These are phyloP conservation scores for Pharus latifolius DNA, from an alignment of 176 grass and related monocot species.

Conservation along the genomic window DNA sequence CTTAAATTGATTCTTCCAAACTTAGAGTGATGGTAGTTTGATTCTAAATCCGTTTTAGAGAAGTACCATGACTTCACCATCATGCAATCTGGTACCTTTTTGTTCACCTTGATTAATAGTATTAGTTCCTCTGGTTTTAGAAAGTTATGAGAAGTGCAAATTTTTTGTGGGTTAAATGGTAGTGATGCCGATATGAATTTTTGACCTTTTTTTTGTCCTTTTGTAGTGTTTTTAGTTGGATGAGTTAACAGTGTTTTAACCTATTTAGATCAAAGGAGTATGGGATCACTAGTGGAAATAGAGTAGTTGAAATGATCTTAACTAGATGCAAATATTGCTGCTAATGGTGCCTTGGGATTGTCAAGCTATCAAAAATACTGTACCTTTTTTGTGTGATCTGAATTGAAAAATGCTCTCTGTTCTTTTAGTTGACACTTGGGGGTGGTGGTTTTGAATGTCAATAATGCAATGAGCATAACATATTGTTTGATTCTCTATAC, in stretches of 20 bases:
- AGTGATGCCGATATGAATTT: no score
- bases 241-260: background rate
- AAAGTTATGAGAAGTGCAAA: background rate
- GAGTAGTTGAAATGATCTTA: background rate
- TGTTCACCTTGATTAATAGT: background rate
- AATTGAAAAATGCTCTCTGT: background rate
- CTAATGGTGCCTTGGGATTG: background rate
- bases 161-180: background rate
- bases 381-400: background rate
- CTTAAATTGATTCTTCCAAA: background rate
- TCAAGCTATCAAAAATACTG: background rate
- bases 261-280: background rate
- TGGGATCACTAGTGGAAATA: background rate
- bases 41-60: background rate
- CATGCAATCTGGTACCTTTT: background rate
- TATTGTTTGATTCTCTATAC: conserved; percentile 7
- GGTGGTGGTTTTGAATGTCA: conserved; percentile 5
- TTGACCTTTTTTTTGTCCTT: no score
- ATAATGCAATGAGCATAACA: background rate
- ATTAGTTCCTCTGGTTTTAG: background rate
- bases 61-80: background rate
- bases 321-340: background rate
- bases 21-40: background rate
- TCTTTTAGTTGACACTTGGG: background rate
- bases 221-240: background rate